Percentiles rank a stretch among this genome's conserved stretches.
phyloP scores from a whole-genome alignment of 78 protist species.

The Isochrysis galbana region DNA sequence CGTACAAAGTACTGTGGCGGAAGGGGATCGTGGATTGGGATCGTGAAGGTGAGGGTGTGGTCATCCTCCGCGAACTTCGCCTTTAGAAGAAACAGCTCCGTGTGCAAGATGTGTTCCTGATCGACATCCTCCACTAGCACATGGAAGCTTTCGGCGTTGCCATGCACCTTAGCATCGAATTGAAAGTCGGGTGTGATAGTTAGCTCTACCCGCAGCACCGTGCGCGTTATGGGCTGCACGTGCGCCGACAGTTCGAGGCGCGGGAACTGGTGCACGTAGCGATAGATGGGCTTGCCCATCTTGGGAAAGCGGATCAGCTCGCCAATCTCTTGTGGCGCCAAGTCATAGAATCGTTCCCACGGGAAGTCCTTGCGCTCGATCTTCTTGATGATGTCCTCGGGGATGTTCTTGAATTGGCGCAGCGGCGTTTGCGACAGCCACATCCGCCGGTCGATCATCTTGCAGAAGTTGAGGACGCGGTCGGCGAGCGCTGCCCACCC shows the following conservation, averaged over 20 bases:
- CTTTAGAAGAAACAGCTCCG: slow-evolving; percentile 83
- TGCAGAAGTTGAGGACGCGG: slow-evolving; percentile 71
- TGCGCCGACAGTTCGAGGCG: slow-evolving; percentile 76
- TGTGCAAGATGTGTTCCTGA: slow-evolving; percentile 91
- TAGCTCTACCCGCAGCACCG: slow-evolving; percentile 80
- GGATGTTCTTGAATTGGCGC: slow-evolving; percentile 86
- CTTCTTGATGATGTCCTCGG: slow-evolving; percentile 74
- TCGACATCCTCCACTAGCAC: slow-evolving; percentile 94
- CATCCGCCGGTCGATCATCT: slow-evolving; percentile 89
- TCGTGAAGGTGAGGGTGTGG: slow-evolving; percentile 81
- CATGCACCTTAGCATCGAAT: slow-evolving; percentile 72
- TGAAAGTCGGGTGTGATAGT: slow-evolving; percentile 90
- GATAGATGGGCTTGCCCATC: slow-evolving; percentile 80
- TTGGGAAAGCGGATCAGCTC: slow-evolving; percentile 75
- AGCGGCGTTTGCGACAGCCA: slow-evolving; percentile 96
- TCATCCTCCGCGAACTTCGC: slow-evolving; percentile 68
- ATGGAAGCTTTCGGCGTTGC: slow-evolving; percentile 81
- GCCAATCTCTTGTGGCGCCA: slow-evolving; percentile 78
- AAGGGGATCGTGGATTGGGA: slow-evolving; percentile 92
- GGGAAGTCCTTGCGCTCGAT: slow-evolving; percentile 82
- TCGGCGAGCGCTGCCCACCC: slow-evolving; percentile 95
- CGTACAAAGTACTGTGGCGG: slow-evolving; percentile 98
- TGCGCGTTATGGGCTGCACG: slow-evolving; percentile 93
- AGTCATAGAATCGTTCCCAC: slow-evolving; percentile 85
- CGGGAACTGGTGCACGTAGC: slow-evolving; percentile 86